Conservation (phyloP, 768 basidiomycete species). For the Sarcomyxa edulis region DNA sequence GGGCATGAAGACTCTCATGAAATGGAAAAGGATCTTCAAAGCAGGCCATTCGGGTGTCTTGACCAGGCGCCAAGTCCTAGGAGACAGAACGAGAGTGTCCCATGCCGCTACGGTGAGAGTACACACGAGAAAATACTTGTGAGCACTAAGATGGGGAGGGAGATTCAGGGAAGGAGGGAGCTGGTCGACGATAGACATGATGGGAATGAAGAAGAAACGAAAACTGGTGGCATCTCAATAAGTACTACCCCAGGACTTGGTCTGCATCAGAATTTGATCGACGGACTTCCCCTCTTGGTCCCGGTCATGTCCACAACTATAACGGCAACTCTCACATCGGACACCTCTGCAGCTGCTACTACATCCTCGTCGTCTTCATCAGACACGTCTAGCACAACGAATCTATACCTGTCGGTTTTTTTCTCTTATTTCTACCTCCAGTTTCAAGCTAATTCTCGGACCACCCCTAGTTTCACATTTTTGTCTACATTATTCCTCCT, state of each 20-base stretch:
- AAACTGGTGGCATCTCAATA: too few relatives aligned
- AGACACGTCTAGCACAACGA: conserved; percentile 20
- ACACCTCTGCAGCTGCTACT: too few relatives aligned
- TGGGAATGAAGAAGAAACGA: too few relatives aligned
- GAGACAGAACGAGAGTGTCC: conserved; percentile 83
- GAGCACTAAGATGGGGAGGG: conserved; percentile 72
- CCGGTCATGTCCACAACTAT: too few relatives aligned
- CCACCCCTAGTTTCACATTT: conserved; percentile 73
- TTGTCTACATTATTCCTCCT: conserved; percentile 70
- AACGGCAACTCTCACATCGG: too few relatives aligned
- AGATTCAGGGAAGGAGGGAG: conserved; percentile 71
- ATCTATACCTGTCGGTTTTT: conserved; percentile 38
- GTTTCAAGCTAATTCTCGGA: conserved; percentile 9
- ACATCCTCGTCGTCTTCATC: conserved; percentile 10
- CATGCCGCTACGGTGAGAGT: conserved; percentile 86
- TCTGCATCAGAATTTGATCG: too few relatives aligned
- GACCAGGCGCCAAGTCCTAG: conserved; percentile 69
- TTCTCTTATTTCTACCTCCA: background rate
- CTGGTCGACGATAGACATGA: conserved; percentile 22
- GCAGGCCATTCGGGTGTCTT: conserved; percentile 65
- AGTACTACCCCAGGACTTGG: too few relatives aligned
- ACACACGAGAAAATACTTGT: conserved; percentile 89
- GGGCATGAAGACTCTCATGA: conserved; percentile 75
- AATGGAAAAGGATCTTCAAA: conserved; percentile 72
- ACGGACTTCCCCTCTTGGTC: too few relatives aligned